These are phyloP conservation scores for Tulasnella sp. DNA, from an alignment of 768 basidiomycete species.

Conservation along the genomic window DNA sequence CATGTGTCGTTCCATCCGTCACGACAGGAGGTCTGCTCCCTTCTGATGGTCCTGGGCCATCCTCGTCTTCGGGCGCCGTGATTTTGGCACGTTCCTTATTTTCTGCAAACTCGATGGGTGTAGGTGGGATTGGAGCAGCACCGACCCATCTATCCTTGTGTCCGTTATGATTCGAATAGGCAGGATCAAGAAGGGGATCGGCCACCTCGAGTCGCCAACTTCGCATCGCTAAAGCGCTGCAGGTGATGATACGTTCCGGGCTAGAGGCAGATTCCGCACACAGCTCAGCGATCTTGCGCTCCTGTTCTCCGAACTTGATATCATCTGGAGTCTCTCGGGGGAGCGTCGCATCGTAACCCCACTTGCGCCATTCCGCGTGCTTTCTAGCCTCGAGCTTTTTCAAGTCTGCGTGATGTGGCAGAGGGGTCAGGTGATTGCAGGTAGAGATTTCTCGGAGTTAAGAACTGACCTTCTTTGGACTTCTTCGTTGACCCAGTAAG, in stretches of 20 bases:
- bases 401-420: background rate
- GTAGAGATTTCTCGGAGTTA: too few relatives aligned
- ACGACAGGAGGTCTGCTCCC: background rate
- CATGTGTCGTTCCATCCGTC: background rate
- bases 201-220: constrained; percentile 17
- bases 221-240: constrained; percentile 16
- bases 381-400: constrained; percentile 17
- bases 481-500: constrained; percentile 4
- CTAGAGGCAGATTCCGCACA: constrained; percentile 14
- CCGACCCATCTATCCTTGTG: background rate
- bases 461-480: constrained; percentile 11
- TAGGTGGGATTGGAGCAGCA: constrained; percentile 6
- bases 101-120: background rate
- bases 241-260: constrained; percentile 14
- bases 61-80: background rate
- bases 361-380: constrained; percentile 17
- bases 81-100: background rate
- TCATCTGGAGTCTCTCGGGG: background rate
- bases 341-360: constrained; percentile 14
- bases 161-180: constrained; percentile 9
- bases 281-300: constrained; percentile 11
- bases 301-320: constrained; percentile 1
- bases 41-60: background rate
- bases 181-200: constrained; percentile 12
- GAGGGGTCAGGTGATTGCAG: too few relatives aligned